Conservation (phyloP, 2,329 filamentous ascomycete genomes). For the Arthrobotrys entomopaga region DNA sequence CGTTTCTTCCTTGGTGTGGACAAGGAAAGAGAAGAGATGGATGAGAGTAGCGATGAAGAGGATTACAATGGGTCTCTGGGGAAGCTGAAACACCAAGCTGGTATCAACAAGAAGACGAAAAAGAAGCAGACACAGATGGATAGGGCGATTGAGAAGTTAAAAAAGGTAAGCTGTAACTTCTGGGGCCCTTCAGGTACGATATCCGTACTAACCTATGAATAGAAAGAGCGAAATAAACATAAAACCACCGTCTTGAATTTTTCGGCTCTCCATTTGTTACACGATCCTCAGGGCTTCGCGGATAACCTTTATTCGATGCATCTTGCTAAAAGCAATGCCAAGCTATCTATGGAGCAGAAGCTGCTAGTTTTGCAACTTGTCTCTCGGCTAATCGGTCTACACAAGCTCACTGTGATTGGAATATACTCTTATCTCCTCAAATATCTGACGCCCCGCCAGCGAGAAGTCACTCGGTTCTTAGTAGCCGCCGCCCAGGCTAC, state of each 20-base stretch:
- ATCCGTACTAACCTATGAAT: conserved; percentile 21
- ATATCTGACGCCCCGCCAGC: conserved; percentile 83
- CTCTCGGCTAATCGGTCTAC: conserved; percentile 87
- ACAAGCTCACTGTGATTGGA: conserved; percentile 87
- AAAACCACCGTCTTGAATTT: conserved; percentile 92
- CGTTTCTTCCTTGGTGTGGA: conserved; percentile 96
- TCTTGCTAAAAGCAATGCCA: conserved; percentile 84
- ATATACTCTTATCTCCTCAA: conserved; percentile 98
- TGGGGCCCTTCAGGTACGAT: not conserved
- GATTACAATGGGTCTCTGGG: conserved; percentile 61
- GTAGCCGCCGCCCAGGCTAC: conserved; percentile 91
- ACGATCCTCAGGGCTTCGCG: conserved; percentile 93
- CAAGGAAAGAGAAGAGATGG: conserved; percentile 91
- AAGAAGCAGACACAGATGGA: conserved; percentile 84
- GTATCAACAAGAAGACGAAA: conserved; percentile 95
- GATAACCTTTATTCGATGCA: conserved; percentile 91
- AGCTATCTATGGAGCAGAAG: conserved; percentile 86
- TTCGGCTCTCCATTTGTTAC: conserved; percentile 89
- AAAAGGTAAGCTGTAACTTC: conserved; percentile 65
- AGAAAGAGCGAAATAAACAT: conserved; percentile 84
- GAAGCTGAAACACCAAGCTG: conserved; percentile 82
- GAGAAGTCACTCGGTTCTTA: conserved; percentile 89
- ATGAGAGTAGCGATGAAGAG: conserved; percentile 88
- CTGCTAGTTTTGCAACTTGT: conserved; percentile 90
- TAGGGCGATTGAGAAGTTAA: conserved; percentile 83